Evolutionary conservation across 2,329 filamentous ascomycete genomes (phyloP), one percentile per base, ranked within the genome.

Genomic region (Parastagonospora avenae): DNA sequence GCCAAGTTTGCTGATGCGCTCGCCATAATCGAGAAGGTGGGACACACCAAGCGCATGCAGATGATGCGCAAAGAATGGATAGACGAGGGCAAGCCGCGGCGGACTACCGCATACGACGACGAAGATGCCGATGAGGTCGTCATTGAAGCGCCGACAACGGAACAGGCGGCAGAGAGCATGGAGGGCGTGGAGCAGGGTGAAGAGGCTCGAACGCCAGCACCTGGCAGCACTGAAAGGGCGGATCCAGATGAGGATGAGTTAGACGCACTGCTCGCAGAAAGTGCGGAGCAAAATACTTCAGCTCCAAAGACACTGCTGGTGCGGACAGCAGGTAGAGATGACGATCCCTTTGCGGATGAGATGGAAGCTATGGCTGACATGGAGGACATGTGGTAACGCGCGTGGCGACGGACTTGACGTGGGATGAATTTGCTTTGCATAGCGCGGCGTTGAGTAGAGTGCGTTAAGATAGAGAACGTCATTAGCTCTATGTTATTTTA

Each of bases 1-100:
- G 94, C 93, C 4, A 93, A 92, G 67, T 99, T 99, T 67, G 83
- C 90, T 41, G 94, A 99, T 66, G 94, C 90, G 2, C 79, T 97
- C 6, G 78, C 82, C 33, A 96, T 97, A 79, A 90, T 97, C 2
- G 94, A 99, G 73, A 97, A 96, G 75, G 81, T 91, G 0, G 94
- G 94, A 1, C 94, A 97, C 74, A 91, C 88, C 63, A 92, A 90
- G 69, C 80, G 82, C 11, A 82, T 97, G 70, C 84, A 90, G 57
- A 82, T 85, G 29, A 88, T 88, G 76, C 82, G 93, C 53, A 85
- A 84, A 70, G 86, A 89, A 56, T 96, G 91, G 89, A 93, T 97
- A 59, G 84, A 93, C 49, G 90, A 95, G 53, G 76, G 82, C 8
- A 89, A 83, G 59, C 84, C 85, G 0, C 82, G 76, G 40, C 57